Base-by-base conservation (phyloP, 192 early-diverging fungal species). In the Linnemannia hyalina region DNA sequence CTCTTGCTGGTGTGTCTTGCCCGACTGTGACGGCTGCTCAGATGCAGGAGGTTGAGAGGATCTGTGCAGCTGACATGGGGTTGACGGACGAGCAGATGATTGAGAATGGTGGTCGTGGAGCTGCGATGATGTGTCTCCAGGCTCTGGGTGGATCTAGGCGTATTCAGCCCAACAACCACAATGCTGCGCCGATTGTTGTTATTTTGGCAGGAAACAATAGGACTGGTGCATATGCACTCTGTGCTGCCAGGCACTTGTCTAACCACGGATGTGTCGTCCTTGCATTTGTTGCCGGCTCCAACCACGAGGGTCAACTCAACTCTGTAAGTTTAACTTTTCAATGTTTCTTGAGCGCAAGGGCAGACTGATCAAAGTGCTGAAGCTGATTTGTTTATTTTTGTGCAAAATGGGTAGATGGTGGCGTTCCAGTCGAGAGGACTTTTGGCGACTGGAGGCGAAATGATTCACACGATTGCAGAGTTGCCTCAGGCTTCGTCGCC, bases 151-250 rank as follows among this genome's bases (percentile, higher is more conserved):
- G 95, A 29, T 89, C 90, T 4, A 90, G 95, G 40, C 90, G 96
- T n/a, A 95, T 97, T 60, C 92, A 94, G 69, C 92, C 92, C 20
- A 90, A 92, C 41, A 97, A 96, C 82, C 95, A 96, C 82, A 95
- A 96, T 82, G 87, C 91, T 23, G 91, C 92, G 0, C 95, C 95
- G 1, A 69, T 93, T 7, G 93, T 97, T 26, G 92, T 96, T 0
- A 89, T 97, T 46, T 82, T 97, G 55, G 91, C 90, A 13, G 96
- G 96, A 18, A 96, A 96, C 83, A 95, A 95, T 84, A 91, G 91
- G 29, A 89, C 90, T 44, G 96, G 96, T 16, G 89, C 93, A 3
- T 96, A 93, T 88, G 94, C 93, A 15, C 87, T 97, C 20, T 91
- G 90, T 69, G 91, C 94, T 3, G 95, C 94, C 9, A 87, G 95